Evolutionary conservation across 768 basidiomycete genomes (phyloP).

Genomic region (Panaeolus papilionaceus): DNA sequence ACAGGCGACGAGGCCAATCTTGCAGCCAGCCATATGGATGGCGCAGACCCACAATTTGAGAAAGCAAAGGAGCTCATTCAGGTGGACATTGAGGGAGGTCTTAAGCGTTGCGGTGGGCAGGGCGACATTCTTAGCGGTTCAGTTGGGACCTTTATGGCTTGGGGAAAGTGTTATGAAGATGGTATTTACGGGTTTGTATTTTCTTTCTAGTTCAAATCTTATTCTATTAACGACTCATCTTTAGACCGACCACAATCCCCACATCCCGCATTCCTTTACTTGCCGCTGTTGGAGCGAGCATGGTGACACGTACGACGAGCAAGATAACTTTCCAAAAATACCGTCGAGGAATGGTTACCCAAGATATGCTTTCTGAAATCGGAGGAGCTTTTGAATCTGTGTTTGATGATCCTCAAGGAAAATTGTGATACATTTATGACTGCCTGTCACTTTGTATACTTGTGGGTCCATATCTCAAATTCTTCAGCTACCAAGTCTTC

Average conservation of each 20-base stretch:
- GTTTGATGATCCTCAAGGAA: conserved; percentile 54
- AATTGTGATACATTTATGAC: background rate
- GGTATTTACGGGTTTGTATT: conserved; percentile 76
- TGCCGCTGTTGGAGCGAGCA: conserved; percentile 85
- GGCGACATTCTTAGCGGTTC: conserved; percentile 92
- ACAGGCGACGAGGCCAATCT: conserved; percentile 58
- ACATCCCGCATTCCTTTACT: conserved; percentile 78
- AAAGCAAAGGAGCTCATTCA: conserved; percentile 64
- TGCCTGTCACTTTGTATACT: background rate
- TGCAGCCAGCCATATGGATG: conserved; percentile 47
- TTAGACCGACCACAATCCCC: conserved; percentile 59
- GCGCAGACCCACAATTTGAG: conserved; percentile 54
- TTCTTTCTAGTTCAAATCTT: conserved; percentile 3
- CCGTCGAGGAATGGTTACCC: conserved; percentile 82
- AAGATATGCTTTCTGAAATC: conserved; percentile 74
- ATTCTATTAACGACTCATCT: conserved; percentile 10
- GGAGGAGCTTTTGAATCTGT: conserved; percentile 75
- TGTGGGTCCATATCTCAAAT: background rate
- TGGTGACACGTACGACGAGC: conserved; percentile 88
- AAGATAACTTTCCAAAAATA: conserved; percentile 75
- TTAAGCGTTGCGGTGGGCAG: conserved; percentile 95
- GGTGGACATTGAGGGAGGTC: conserved; percentile 76
- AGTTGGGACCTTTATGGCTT: conserved; percentile 90
- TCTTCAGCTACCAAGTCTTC: background rate
- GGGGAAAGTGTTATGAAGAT: conserved; percentile 93